Percentiles rank a stretch among this genome's conserved stretches.
phyloP scores from a whole-genome alignment of 768 basidiomycete genomes.

The Lentinula boryana region DNA sequence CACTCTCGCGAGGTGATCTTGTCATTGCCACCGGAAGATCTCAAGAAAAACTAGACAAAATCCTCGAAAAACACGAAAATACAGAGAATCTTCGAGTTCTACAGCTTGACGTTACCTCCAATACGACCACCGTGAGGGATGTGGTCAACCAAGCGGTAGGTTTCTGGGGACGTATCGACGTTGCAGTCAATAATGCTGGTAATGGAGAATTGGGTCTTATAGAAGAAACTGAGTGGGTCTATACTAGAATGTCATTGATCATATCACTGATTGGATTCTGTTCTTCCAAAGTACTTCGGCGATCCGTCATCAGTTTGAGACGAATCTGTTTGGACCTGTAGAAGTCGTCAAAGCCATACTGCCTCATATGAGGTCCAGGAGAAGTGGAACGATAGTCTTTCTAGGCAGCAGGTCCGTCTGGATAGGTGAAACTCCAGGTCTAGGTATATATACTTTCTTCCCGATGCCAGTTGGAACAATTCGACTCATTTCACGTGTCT shows the following conservation, averaged over 20 bases:
- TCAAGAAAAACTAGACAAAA: constrained; percentile 31
- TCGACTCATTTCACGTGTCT: not conserved
- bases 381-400: constrained; percentile 38
- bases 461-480: not conserved
- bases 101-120: constrained; percentile 47
- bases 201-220: constrained; percentile 38
- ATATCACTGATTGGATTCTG: not conserved
- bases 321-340: constrained; percentile 46
- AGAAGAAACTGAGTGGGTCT: constrained; percentile 51
- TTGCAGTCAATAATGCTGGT: constrained; percentile 62
- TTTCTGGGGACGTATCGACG: constrained; percentile 51
- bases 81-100: constrained; percentile 33
- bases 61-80: constrained; percentile 18
- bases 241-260: not conserved
- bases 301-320: constrained; percentile 30
- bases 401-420: constrained; percentile 53
- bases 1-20: constrained; percentile 49
- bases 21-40: constrained; percentile 57
- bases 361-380: constrained; percentile 44
- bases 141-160: constrained; percentile 38
- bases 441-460: not conserved
- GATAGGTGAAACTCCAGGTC: constrained; percentile 30
- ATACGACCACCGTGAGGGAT: constrained; percentile 31
- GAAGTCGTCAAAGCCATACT: constrained; percentile 48
- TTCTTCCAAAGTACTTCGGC: constrained; percentile 6